Percentiles rank a stretch among this genome's conserved stretches.
phyloP scores from a whole-genome alignment of 371 early-diverging fungal genomes.

The Batrachochytrium dendrobatidis region DNA sequence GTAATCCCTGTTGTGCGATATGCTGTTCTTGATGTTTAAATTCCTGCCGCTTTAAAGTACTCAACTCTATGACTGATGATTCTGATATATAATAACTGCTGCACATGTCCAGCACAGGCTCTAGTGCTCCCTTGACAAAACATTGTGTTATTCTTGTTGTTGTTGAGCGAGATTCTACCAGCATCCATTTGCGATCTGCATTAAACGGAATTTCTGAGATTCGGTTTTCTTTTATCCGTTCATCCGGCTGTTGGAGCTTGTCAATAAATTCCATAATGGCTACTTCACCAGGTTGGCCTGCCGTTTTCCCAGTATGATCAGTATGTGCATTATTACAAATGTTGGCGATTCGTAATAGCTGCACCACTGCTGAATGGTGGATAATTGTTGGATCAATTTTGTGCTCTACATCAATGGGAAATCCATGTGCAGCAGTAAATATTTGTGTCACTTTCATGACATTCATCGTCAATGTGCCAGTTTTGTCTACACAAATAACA shows the following conservation, averaged over 20 bases:
- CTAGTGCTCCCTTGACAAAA: constrained; percentile 74
- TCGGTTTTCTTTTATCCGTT: constrained; percentile 43
- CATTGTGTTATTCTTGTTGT: constrained; percentile 17
- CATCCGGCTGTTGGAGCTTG: constrained; percentile 47
- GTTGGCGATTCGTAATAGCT: constrained; percentile 18
- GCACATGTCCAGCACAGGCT: constrained; percentile 63
- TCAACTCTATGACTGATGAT: constrained; percentile 18
- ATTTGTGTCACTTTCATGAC: constrained; percentile 74
- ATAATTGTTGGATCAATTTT: constrained; percentile 19
- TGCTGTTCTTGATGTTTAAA: constrained; percentile 31
- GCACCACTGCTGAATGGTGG: constrained; percentile 20
- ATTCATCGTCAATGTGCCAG: constrained; percentile 79
- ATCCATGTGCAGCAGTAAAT: constrained; percentile 54
- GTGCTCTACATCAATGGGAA: constrained; percentile 2
- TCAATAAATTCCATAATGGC: constrained; percentile 65
- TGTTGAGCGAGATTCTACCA: constrained; percentile 45
- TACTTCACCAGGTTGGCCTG: constrained; percentile 82
- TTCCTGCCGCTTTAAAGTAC: constrained; percentile 6
- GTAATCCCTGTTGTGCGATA: constrained; percentile 74
- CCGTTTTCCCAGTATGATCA: constrained; percentile 55
- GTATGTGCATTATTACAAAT: constrained; percentile 73
- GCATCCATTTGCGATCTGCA: constrained; percentile 89
- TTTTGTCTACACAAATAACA: constrained; percentile 90
- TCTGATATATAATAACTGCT: constrained; percentile 49
- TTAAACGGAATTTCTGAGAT: constrained; percentile 79